A percentile compares a stretch with the other conserved stretches of the same genome.
Conservation (phyloP, 441 rosid species). For the Populus hybrid region DNA sequence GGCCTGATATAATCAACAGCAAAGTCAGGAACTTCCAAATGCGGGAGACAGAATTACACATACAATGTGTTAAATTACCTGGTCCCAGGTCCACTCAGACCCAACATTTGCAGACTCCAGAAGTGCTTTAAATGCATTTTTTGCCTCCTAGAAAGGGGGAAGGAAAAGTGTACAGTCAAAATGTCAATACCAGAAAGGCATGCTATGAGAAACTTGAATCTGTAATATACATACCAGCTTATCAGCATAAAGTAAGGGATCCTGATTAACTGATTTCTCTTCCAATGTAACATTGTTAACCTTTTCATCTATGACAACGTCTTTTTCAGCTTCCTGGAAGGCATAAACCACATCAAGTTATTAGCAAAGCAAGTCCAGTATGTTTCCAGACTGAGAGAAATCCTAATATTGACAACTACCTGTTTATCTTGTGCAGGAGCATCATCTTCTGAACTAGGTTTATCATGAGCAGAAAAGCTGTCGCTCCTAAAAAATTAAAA, state of each 20-base stretch:
- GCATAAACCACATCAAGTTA: conserved; percentile 29
- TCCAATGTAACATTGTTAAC: conserved; percentile 35
- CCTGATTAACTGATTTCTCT: conserved; percentile 58
- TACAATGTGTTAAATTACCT: conserved; percentile 45
- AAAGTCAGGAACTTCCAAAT: conserved; percentile 1
- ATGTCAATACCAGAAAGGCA: conserved; percentile 20
- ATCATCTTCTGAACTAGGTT: conserved; percentile 37
- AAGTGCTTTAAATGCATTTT: conserved; percentile 93
- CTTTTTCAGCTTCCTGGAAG: conserved; percentile 51
- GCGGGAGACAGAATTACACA: background rate
- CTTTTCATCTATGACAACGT: conserved; percentile 40
- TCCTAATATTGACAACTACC: conserved; percentile 32
- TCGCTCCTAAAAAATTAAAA: conserved; percentile 43
- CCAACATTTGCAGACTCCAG: conserved; percentile 85
- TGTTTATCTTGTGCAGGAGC: conserved; percentile 37
- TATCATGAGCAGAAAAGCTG: conserved; percentile 30
- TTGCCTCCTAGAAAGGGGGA: conserved; percentile 69
- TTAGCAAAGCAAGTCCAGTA: conserved; percentile 22
- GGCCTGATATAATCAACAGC: conserved; percentile 38
- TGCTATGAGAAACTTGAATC: conserved; percentile 10
- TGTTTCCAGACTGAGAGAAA: conserved; percentile 12
- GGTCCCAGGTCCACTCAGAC: conserved; percentile 99
- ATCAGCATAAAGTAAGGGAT: conserved; percentile 46
- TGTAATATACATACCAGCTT: conserved; percentile 50
- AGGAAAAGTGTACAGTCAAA: conserved; percentile 2